Conservation (phyloP, 2,329 filamentous ascomycete genomes). For the Microsporum audouinii region DNA sequence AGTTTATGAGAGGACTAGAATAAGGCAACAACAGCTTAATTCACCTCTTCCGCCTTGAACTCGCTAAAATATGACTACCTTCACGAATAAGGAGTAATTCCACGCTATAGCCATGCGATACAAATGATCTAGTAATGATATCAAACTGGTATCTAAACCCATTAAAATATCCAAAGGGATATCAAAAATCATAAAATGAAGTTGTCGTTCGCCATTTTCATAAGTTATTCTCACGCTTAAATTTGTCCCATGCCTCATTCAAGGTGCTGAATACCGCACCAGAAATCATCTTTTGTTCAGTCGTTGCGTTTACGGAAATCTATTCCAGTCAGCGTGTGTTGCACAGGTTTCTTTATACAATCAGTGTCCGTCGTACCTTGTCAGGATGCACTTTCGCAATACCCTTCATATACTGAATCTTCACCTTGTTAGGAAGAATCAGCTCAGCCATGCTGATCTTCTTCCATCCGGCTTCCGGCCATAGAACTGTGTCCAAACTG, state of each 20-base stretch:
- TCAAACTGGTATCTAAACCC: conserved; percentile 2
- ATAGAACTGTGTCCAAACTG: conserved; percentile 78
- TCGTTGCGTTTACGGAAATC: conserved; percentile 54
- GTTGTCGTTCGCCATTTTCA: conserved; percentile 20
- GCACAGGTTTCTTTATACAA: not conserved
- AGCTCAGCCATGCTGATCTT: conserved; percentile 90
- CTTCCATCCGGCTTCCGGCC: conserved; percentile 90
- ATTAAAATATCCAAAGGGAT: not conserved
- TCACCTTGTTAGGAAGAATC: conserved; percentile 87
- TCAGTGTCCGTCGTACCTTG: conserved; percentile 57
- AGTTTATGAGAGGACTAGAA: no score
- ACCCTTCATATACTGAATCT: conserved; percentile 97
- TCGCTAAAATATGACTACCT: no score
- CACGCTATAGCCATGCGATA: not conserved
- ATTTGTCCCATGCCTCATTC: conserved; percentile 60
- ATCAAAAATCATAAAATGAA: not conserved
- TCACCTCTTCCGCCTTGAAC: no score
- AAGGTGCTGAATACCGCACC: conserved; percentile 53
- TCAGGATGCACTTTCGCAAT: conserved; percentile 98
- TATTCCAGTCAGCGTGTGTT: conserved; percentile 19
- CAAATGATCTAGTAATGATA: not conserved
- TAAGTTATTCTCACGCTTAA: conserved; percentile 51
- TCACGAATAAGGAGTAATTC: no score
- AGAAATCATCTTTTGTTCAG: conserved; percentile 56
- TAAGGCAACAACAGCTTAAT: no score